Base-by-base conservation (phyloP, 495 filamentous ascomycete species). In the Lentithecium fluviatile region DNA sequence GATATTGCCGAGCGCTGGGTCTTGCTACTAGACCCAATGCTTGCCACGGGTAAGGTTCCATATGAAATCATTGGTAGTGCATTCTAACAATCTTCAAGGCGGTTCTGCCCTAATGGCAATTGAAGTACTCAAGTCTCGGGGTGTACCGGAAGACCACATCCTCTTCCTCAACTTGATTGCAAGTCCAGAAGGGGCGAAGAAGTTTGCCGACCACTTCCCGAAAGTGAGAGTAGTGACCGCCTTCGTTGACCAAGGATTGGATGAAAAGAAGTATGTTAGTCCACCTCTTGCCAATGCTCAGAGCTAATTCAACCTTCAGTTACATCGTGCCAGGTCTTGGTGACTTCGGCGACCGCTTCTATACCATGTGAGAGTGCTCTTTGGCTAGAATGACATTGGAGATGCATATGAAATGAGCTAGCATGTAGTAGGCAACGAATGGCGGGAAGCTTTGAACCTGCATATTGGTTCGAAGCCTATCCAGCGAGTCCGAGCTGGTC, bases 101-200 rank as follows among this genome's bases (percentile, higher is more conserved):
- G 94, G 94, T 43, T 97, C 92, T 23, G 94, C 94, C 15, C 95
- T 91, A 23, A 92, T 98, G 85, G 94, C 94, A 13, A 91, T 97
- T 7, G 91, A 97, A 57, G 88, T 96, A 3, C 77, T 98, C 57
- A 95, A 85, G 62, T 85, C 86, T 10, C 84, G 86, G 59, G 95
- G 94, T 24, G 95, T 98, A 6, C 92, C 93, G 2, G 94, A 97
- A 73, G 89, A 97, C 66, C 86, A 87, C 37, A 97, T 98, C 58
- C 80, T 97, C 29, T 98, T 98, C 75, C 78, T 98, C 34, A 98
- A 98, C 71, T 76, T 98, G 38, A 95, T 98, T 68, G 94, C 94
- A 15, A 96, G 91, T 68, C 94, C 94, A 0, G 85, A 96, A 62
- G 94, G 94, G 13, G 88, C 96, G 67, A 83, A 82, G 52, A 90